Evolutionary conservation across 2,329 filamentous ascomycete species (phyloP), one percentile per base, ranked within the genome.

Genomic region (Magnaporthiopsis rhizophila): DNA sequence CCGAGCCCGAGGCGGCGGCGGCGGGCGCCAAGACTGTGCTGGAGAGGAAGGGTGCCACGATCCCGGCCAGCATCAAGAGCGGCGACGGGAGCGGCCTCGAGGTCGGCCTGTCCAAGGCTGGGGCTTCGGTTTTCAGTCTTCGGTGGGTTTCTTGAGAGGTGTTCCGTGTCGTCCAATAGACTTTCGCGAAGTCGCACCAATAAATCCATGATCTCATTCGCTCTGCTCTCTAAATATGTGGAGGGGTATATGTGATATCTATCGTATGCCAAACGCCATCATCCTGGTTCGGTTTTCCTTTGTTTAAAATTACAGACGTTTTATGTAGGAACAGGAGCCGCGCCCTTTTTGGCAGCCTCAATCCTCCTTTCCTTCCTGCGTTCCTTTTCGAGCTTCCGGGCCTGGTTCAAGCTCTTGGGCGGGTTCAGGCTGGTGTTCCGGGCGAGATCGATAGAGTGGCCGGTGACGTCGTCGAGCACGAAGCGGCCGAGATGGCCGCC

Each of bases 401-500:
- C 89, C 76, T 91, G 89, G 69, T 81, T 89, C 70, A 90, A 72
- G 73, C 89, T 92, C 64, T 85, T 71, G 21, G 74, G 73, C 30
- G 81, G 77, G 24, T 83, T 81, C 30, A 58, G 77, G 30, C 78
- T 71, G 66, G 76, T 76, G 65, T 78, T 77, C 71, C 78, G 79
- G 66, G 85, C 83, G 62, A 69, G 70, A n/a, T 69, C 71, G 24
- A 92, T 74, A 13, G 82, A 80, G 63, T 85, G 83, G 56, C 84
- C 82, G 26, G 80, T 82, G 15, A 98, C 79, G 64, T 91, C 85
- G 72, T 99, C 95, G 38, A 99, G 80, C 26, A 92, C 77, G 71
- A 96, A 95, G 57, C 78, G 81, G 0, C 93, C 94, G 64, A 98
- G 72, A 36, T 85, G 78, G 1, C 95, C 95, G 30, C 80, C 82